Evolutionary conservation across 345 rosid species (phyloP).

Genomic region (Eucalyptus pauciflora): DNA sequence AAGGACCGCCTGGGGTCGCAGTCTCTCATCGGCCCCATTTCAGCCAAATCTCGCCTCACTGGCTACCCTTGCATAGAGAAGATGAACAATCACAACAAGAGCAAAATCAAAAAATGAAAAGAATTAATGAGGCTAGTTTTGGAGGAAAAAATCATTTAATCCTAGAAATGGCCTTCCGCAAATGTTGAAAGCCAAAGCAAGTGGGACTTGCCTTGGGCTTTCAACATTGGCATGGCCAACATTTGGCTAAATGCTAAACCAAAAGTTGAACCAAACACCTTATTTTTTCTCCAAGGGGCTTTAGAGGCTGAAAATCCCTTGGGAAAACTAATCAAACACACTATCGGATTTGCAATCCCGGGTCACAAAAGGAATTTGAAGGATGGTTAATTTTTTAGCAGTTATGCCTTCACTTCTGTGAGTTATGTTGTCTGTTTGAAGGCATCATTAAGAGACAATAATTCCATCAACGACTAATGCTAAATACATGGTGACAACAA

Average conservation of each 20-base stretch:
- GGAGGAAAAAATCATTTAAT: neutral
- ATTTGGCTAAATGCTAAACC: neutral
- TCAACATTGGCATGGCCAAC: neutral
- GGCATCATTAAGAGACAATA: neutral
- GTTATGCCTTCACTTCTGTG: neutral
- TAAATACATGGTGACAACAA: neutral
- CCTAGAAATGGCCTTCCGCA: neutral
- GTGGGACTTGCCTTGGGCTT: neutral
- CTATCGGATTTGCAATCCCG: neutral
- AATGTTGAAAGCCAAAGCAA: neutral
- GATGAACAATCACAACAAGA: neutral
- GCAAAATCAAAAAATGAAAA: neutral
- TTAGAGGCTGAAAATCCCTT: no score
- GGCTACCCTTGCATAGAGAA: no score
- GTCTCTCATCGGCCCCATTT: no score
- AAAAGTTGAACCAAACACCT: neutral
- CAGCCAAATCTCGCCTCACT: fast-evolving
- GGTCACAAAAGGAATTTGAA: neutral
- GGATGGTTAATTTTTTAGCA: neutral
- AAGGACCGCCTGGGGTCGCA: no score
- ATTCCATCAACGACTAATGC: neutral
- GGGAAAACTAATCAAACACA: no score
- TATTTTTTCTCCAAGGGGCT: neutral
- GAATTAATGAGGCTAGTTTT: no score
- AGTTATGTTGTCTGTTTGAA: neutral